Percentiles rank a stretch among this genome's conserved stretches.
Conservation (phyloP, 169 alveolate genomes). For the Cryptosporidium ryanae region DNA sequence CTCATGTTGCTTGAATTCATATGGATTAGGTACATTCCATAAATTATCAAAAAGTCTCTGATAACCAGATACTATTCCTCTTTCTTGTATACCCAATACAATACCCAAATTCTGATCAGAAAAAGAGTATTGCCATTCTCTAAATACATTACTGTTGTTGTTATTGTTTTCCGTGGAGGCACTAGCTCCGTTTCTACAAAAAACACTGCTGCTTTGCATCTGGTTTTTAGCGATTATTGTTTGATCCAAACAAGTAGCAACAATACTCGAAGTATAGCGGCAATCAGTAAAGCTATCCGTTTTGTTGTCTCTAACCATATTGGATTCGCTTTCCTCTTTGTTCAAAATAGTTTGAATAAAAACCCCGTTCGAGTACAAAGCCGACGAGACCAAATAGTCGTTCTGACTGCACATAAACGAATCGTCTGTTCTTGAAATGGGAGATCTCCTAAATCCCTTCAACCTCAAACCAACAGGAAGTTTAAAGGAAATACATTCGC, state of each 20-base stretch:
- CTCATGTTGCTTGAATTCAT: not conserved
- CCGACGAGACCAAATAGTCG: slow-evolving; percentile 16
- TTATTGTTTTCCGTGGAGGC: too few relatives aligned
- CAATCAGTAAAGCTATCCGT: not conserved
- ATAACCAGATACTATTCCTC: slow-evolving; percentile 2
- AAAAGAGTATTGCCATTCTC: slow-evolving; percentile 68
- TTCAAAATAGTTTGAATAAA: slow-evolving; percentile 12
- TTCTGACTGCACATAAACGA: not conserved
- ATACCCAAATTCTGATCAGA: slow-evolving; percentile 38
- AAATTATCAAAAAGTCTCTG: slow-evolving; percentile 60
- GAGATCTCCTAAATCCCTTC: slow-evolving; percentile 23
- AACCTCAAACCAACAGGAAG: slow-evolving; percentile 23
- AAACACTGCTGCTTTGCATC: not conserved
- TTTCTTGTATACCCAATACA: slow-evolving; percentile 33
- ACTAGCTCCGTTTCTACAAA: too few relatives aligned
- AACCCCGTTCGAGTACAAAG: slow-evolving; percentile 44
- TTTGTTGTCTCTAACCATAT: slow-evolving; percentile 1
- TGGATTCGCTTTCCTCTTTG: not conserved
- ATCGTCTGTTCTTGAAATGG: not conserved
- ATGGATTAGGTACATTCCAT: slow-evolving; percentile 74
- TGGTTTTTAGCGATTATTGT: slow-evolving; percentile 33
- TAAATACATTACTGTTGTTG: not conserved
- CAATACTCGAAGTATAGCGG: slow-evolving; percentile 10
- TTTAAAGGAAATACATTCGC: not conserved
- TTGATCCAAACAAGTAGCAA: slow-evolving; percentile 54